Evolutionary conservation across 306 rosid species (phyloP).

Genomic region (Dryas octopetala): DNA sequence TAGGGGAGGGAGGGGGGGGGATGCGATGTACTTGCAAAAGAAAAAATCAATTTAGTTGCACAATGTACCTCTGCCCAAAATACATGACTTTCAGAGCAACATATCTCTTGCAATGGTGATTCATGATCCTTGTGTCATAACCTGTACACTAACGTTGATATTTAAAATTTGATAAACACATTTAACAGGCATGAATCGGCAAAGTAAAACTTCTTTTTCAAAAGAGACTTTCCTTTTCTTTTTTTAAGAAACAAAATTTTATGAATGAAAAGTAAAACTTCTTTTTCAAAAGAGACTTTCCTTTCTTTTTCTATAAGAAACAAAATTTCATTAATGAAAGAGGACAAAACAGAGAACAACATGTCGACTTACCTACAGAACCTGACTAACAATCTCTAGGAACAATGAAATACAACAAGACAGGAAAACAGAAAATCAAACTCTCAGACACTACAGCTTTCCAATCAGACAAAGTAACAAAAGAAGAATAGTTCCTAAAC

Average conservation of each 20-base stretch:
- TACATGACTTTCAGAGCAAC: conserved; percentile 88
- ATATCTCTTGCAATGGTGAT: conserved; percentile 64
- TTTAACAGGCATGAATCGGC: background rate
- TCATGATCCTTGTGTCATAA: conserved; percentile 39
- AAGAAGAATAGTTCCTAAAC: too few relatives aligned
- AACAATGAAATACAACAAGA: too few relatives aligned
- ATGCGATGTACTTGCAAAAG: background rate
- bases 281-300: background rate
- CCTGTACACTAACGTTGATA: conserved; percentile 41
- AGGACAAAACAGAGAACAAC: too few relatives aligned
- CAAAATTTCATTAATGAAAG: too few relatives aligned
- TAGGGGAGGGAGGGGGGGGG: too few relatives aligned
- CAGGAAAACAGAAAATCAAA: too few relatives aligned
- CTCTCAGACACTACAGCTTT: background rate
- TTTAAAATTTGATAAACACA: background rate
- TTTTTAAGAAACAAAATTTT: too few relatives aligned
- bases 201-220: background rate
- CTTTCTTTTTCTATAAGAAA: too few relatives aligned
- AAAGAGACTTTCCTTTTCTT: background rate
- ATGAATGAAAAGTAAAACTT: background rate
- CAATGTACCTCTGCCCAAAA: conserved; percentile 74
- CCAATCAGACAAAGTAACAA: background rate
- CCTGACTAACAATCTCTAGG: too few relatives aligned
- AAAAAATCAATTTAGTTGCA: background rate
- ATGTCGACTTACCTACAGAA: too few relatives aligned